Conservation (phyloP, 139 green algal species). For the Mychonastes homosphaera region DNA sequence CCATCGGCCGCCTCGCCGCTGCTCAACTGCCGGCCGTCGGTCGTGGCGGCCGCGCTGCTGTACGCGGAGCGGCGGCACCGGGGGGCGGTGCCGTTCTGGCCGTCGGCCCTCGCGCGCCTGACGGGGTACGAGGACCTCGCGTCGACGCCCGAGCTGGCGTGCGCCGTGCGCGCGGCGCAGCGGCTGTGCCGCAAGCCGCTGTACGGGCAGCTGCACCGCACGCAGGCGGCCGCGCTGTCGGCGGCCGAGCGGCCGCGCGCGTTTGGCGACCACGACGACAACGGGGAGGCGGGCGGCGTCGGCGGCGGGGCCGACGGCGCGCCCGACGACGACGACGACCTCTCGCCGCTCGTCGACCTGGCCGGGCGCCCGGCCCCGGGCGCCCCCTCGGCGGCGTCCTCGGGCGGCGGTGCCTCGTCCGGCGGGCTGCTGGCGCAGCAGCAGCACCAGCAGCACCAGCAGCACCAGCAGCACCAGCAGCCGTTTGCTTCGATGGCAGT, state of each 20-base stretch:
- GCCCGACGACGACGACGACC: background rate
- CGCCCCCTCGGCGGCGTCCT: too few relatives aligned
- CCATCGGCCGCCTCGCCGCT: too few relatives aligned
- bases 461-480: too few relatives aligned
- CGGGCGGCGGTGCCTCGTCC: too few relatives aligned
- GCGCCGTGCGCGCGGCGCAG: slow-evolving; percentile 67
- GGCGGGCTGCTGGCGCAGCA: background rate
- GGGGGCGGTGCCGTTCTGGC: slow-evolving; percentile 76
- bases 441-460: slow-evolving; percentile 9
- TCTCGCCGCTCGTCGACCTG: background rate
- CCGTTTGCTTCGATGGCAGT: too few relatives aligned
- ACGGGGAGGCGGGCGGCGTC: too few relatives aligned
- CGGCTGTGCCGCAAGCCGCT: slow-evolving; percentile 41
- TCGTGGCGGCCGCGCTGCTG: slow-evolving; percentile 66
- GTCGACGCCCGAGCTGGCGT: slow-evolving; percentile 53
- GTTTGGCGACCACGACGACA: background rate
- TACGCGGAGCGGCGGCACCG: slow-evolving; percentile 62
- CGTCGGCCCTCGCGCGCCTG: slow-evolving; percentile 65
- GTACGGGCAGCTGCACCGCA: slow-evolving; percentile 23
- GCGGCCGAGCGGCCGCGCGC: background rate
- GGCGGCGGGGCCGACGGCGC: background rate
- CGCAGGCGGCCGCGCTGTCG: background rate
- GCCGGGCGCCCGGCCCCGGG: too few relatives aligned
- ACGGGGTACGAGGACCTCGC: slow-evolving; percentile 74
- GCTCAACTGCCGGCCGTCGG: slow-evolving; percentile 73